phyloP scores from a whole-genome alignment of 306 rosid genomes.

The Ceratonia siliqua region DNA sequence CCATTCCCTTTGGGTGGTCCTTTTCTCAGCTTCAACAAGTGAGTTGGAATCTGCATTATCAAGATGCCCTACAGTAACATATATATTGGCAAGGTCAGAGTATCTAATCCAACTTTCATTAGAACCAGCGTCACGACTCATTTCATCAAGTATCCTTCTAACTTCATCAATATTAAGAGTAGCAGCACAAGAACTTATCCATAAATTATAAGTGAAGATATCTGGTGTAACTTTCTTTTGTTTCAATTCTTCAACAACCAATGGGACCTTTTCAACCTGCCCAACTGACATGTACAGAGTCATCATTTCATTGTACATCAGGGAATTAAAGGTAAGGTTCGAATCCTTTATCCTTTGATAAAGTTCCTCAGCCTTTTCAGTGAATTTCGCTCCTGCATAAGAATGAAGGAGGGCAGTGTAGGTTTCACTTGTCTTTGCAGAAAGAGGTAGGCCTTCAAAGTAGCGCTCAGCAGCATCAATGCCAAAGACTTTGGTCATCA shows the following conservation, averaged over 20 bases:
- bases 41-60: conserved; percentile 54
- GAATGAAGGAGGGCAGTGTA: conserved; percentile 92
- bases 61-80: conserved; percentile 56
- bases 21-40: conserved; percentile 69
- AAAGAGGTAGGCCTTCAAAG: conserved; percentile 72
- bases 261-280: conserved; percentile 73
- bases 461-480: conserved; percentile 87
- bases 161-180: conserved; percentile 60
- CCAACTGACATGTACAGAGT: conserved; percentile 89
- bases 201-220: conserved; percentile 83
- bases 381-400: conserved; percentile 73
- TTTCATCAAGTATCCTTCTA: conserved; percentile 67
- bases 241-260: conserved; percentile 73
- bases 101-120: conserved; percentile 75
- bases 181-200: conserved; percentile 93
- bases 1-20: conserved; percentile 78
- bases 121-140: conserved; percentile 54
- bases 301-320: conserved; percentile 93
- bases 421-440: conserved; percentile 71
- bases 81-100: conserved; percentile 60
- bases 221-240: conserved; percentile 63
- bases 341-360: conserved; percentile 63
- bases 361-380: conserved; percentile 81
- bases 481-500: conserved; percentile 93
- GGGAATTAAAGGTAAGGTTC: conserved; percentile 55